Percentiles rank a stretch among this genome's conserved stretches.
Conservation (phyloP, 78 protist genomes). For the Chrysochromulina tobinii region DNA sequence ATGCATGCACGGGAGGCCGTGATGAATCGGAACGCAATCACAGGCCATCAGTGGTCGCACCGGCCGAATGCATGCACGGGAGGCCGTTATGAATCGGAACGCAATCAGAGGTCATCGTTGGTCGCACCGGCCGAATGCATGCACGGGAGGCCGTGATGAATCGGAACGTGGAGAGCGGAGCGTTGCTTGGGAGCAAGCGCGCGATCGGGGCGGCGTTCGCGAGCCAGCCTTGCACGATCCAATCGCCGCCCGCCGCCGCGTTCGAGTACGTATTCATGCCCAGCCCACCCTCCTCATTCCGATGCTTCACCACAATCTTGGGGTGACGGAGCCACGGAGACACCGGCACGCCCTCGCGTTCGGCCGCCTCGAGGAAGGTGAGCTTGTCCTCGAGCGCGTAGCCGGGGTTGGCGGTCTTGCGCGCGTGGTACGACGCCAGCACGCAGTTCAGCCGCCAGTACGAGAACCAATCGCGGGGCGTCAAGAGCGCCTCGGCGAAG, state of each 20-base stretch:
- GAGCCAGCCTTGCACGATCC: constrained; percentile 27
- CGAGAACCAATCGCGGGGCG: not conserved
- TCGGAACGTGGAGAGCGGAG: constrained; percentile 31
- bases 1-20: no score
- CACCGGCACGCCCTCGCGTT: not conserved
- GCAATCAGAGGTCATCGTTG: no score
- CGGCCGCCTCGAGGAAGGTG: not conserved
- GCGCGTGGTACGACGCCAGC: constrained; percentile 15
- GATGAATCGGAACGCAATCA: no score
- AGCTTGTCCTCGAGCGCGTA: constrained; percentile 25
- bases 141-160: not conserved
- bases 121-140: no score
- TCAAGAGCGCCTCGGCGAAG: not conserved
- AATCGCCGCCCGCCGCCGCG: constrained; percentile 33
- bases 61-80: no score
- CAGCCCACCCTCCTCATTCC: constrained; percentile 43
- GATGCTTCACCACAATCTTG: constrained; percentile 7
- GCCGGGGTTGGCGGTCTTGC: not conserved
- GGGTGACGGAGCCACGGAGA: not conserved
- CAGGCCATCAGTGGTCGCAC: no score
- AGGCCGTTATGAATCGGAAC: no score
- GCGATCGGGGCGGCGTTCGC: not conserved
- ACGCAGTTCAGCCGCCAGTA: constrained; percentile 30
- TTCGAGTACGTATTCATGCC: not conserved
- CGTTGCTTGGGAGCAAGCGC: not conserved